Base-by-base conservation (phyloP, 352 stramenopile species). In the Pilasporangium apinafurcum region DNA sequence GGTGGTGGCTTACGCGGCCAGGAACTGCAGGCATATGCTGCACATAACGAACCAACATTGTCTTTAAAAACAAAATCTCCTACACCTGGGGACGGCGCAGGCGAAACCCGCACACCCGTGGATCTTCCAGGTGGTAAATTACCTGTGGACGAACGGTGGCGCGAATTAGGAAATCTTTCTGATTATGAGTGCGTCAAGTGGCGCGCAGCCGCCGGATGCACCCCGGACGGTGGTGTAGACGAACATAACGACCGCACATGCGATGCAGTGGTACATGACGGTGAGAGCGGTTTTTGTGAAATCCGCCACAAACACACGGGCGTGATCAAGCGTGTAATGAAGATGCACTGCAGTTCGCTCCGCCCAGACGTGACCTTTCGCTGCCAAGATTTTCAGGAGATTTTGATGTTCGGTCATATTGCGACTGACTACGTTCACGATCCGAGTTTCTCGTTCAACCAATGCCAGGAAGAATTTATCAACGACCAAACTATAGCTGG, bases 311-410 rank as follows among this genome's bases (percentile, higher is more conserved):
- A 51, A 17, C 26, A 25, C 12, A 71, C 51, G 0, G 57, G 58
- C 3, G 57, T 46, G 21, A 27, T 59, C 18, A 49, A 53, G 9
- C 63, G 56, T 14, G 72, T 85, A 0, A 62, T 87, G 56, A 52
- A 62, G 24, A 79, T 82, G 65, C 64, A 83, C 56, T 87, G 75
- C 41, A 56, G 83, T 38, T 85, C 69, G 30, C 42, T 83, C n/a
- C 60, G 64, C 1, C 9, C 37, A 0, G 55, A 68, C 9, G 62
- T 79, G 22, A 16, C 26, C 4, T 75, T 84, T 40, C 38, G 44
- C 8, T 86, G 74, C 43, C 37, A 58, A 18, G 58, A 78, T 10
- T 82, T 80, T 29, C 43, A 41, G 1, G 34, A 53, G 6, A 68
- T 85, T 17, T 46, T 83, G 27, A 27, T 40, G 9, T 84, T 65